Evolutionary conservation across 331 rosid species (phyloP), one percentile per base, ranked within the genome.

Genomic region (Malus hybrid): DNA sequence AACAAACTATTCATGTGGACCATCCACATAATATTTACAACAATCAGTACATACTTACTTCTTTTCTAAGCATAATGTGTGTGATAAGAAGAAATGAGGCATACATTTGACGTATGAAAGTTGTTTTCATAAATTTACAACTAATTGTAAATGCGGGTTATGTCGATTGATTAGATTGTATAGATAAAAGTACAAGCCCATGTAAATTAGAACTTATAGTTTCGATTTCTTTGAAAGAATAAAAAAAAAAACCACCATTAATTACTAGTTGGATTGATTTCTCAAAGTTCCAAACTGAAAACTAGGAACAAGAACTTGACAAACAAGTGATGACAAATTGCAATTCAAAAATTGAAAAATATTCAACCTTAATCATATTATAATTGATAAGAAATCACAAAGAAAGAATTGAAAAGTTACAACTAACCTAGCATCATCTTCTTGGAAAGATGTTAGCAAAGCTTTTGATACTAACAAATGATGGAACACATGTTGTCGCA

Each of bases 381-480:
- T 68, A 44, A n/a, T 11, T 5, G n/a, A 2, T 18, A 11, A 27
- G 4, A 29, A 70, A 31, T 32, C 72, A 52, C 5, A 75, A 1
- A 36, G 54, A 54, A 73, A 80, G 67, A 64, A 70, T 36, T 59
- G 31, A 82, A 42, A 61, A 55, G 67, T 11, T 29, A 18, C 63
- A 34, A 29, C 42, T 19, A 15, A 56, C 64, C 68, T 54, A 39
- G 33, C 13, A 73, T 73, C 70, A 69, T 64, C 79, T 67, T 82
- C 65, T 73, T 18, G 77, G 60, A 63, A 64, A 54, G 28, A 24
- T 76, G 81, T 42, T 61, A 42, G 78, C 79, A 62, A 69, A 19
- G 65, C 77, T 68, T 55, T 78, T 82, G 61, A 64, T 70, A 65
- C 75, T 16, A 78, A 64, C 29, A 71, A 61, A 27, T 54, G 27